phyloP scores from a whole-genome alignment of 495 filamentous ascomycete species.

The Podospora fimiseda region DNA sequence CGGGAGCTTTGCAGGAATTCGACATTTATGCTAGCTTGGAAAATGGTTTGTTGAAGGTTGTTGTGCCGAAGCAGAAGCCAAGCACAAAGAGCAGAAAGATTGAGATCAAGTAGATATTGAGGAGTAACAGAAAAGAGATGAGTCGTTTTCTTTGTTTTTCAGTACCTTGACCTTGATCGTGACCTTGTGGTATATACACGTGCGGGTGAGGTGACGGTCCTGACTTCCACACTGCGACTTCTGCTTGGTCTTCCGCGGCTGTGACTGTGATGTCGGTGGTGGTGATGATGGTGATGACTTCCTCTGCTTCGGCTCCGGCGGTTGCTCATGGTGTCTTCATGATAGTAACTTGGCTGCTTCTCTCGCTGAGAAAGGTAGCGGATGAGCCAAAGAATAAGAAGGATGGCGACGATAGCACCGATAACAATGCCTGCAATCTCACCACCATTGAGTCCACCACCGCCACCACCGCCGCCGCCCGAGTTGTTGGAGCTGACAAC shows the following conservation, averaged over 20 bases:
- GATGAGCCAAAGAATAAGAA: conserved; percentile 3
- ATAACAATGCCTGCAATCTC: conserved; percentile 4
- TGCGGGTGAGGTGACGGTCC: neutral
- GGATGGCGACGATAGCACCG: neutral
- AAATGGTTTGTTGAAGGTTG: conserved; percentile 20
- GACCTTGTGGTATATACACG: neutral
- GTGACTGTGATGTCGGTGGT: neutral
- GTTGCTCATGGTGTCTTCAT: conserved; percentile 1
- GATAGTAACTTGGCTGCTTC: conserved; percentile 2
- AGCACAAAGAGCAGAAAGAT: conserved; percentile 9
- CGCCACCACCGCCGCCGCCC: neutral
- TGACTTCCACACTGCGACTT: neutral
- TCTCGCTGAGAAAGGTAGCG: neutral
- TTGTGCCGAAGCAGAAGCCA: conserved; percentile 14
- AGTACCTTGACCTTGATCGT: conserved; percentile 4
- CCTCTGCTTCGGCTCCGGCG: neutral
- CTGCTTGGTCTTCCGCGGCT: neutral
- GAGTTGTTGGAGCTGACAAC: neutral
- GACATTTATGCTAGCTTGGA: conserved; percentile 20
- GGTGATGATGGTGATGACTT: neutral
- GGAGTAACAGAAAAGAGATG: neutral
- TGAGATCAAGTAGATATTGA: conserved; percentile 9
- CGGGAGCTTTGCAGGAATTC: conserved; percentile 19
- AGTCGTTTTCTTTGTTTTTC: neutral
- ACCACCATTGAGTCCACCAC: neutral